Evolutionary conservation across 495 filamentous ascomycete genomes (phyloP).

Genomic region (Hypoxylon trugodes): DNA sequence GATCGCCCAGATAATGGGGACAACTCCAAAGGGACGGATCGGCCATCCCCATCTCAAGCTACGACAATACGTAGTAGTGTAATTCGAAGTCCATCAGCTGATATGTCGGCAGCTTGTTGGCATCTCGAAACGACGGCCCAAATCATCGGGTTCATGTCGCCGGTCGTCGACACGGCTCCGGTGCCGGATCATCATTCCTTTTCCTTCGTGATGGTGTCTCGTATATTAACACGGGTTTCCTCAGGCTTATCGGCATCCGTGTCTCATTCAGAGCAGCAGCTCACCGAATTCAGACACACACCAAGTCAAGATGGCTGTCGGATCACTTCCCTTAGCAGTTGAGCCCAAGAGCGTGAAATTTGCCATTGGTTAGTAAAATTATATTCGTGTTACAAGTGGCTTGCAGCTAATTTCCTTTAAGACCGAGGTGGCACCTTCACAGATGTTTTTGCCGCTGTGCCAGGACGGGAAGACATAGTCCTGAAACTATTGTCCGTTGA

Average conservation of each 20-base stretch:
- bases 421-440: slow-evolving; percentile 78
- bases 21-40: slow-evolving; percentile 8
- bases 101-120: slow-evolving; percentile 17
- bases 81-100: slow-evolving; percentile 3
- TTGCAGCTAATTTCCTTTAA: slow-evolving; percentile 11
- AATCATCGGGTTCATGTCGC: slow-evolving; percentile 12
- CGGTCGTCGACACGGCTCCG: slow-evolving; percentile 18
- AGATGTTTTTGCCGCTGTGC: slow-evolving; percentile 70
- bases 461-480: slow-evolving; percentile 72
- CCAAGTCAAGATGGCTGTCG: slow-evolving; percentile 31
- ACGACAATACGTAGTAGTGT: background rate
- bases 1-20: background rate
- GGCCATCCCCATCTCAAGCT: background rate
- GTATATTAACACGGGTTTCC: slow-evolving; percentile 26
- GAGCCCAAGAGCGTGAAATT: slow-evolving; percentile 33
- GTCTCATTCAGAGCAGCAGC: slow-evolving; percentile 2
- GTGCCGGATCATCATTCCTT: slow-evolving; percentile 26
- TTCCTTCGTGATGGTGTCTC: slow-evolving; percentile 10
- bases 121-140: slow-evolving; percentile 31
- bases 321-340: slow-evolving; percentile 8
- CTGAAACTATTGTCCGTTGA: slow-evolving; percentile 90
- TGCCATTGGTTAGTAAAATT: slow-evolving; percentile 30
- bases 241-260: slow-evolving; percentile 26
- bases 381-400: background rate
- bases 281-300: background rate